These are phyloP conservation scores for Peronospora belbahrii DNA, from an alignment of 352 stramenopile species.

Conservation along the genomic window DNA sequence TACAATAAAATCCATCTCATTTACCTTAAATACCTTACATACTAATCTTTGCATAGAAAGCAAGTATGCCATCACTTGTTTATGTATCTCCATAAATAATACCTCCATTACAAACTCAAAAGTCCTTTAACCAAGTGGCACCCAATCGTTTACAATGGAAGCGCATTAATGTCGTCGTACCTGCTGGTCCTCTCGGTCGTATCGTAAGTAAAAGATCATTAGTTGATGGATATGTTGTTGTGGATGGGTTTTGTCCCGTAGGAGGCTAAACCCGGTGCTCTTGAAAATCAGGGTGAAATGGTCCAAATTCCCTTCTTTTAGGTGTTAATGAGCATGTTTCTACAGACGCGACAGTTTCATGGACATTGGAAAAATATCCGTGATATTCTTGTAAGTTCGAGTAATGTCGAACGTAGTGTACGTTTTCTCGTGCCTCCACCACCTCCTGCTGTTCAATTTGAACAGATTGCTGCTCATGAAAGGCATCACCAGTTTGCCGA, in stretches of 20 bases:
- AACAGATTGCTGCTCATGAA: conserved; percentile 22
- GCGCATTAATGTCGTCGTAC: conserved; percentile 59
- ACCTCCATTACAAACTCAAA: too few species aligned
- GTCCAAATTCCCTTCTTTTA: conserved; percentile 40
- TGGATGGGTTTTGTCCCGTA: conserved; percentile 70
- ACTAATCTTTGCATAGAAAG: too few species aligned
- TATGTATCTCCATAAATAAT: too few species aligned
- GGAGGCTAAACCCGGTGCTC: conserved; percentile 29
- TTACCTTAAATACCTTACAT: too few species aligned
- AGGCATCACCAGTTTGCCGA: conserved; percentile 40
- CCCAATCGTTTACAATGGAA: conserved; percentile 26
- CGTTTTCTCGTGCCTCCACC: conserved; percentile 53
- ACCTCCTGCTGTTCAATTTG: conserved; percentile 27
- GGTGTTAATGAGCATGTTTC: conserved; percentile 74
- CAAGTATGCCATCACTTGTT: too few species aligned
- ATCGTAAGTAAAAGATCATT: conserved; percentile 55
- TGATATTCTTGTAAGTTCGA: conserved; percentile 64
- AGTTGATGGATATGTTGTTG: conserved; percentile 41
- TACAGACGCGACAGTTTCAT: conserved; percentile 17
- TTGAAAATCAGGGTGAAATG: conserved; percentile 33
- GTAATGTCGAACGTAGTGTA: conserved; percentile 41
- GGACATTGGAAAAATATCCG: conserved; percentile 65
- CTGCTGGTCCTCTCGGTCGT: conserved; percentile 56
- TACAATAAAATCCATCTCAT: too few species aligned
- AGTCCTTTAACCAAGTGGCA: too few species aligned